These are phyloP conservation scores for Vanilla planifolia DNA, from an alignment of 106 monocot genomes.

Conservation along the genomic window DNA sequence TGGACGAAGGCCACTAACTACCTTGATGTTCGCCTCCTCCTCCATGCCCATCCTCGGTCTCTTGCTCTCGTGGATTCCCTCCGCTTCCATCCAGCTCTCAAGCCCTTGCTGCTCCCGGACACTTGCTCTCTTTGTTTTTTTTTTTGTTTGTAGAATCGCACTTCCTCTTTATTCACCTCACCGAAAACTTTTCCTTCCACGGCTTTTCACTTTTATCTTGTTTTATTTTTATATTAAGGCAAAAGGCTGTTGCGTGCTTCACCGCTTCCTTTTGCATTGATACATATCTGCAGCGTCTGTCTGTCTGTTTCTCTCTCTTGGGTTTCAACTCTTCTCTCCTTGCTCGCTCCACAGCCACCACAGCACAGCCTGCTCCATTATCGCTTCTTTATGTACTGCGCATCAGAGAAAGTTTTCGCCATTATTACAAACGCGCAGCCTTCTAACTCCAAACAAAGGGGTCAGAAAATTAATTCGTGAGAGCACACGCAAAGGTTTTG, in stretches of 20 bases:
- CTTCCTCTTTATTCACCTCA: background rate
- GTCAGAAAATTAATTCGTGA: background rate
- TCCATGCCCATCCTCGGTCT: background rate
- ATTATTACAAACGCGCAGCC: too few species aligned
- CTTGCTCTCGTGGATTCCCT: conserved; percentile 4
- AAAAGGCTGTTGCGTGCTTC: background rate
- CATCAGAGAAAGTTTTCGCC: too few species aligned
- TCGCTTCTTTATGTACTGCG: conserved; percentile 1
- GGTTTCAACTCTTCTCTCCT: too few species aligned
- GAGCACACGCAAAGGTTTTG: too few species aligned
- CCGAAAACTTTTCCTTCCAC: background rate
- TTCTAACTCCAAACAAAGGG: background rate
- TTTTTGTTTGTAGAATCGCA: too few species aligned
- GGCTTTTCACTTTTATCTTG: conserved; percentile 7
- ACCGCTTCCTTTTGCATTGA: conserved; percentile 8
- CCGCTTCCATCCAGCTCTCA: conserved; percentile 4
- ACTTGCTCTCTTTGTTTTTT: background rate
- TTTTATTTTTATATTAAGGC: conserved; percentile 9
- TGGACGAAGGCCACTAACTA: background rate
- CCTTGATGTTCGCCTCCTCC: background rate
- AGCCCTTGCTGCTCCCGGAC: background rate
- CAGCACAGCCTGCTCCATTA: background rate
- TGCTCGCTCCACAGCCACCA: background rate
- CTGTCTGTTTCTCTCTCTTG: background rate
- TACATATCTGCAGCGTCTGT: background rate